Evolutionary conservation across 345 rosid species (phyloP), one percentile per base, ranked within the genome.

Genomic region (Citrus glauca): DNA sequence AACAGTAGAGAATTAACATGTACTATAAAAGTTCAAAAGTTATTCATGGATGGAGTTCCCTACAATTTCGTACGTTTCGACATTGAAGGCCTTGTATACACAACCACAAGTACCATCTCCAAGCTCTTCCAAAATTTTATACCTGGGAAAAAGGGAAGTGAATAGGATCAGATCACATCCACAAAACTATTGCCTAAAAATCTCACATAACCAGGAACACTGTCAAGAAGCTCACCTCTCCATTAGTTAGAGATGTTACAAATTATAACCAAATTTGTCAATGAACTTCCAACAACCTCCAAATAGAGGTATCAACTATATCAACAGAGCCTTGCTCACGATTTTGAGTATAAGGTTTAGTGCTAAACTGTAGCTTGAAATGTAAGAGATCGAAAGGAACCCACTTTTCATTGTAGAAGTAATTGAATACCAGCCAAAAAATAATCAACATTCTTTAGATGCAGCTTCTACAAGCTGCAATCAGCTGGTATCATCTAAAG

Each of bases 71-170:
- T 79, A 82, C 20, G 97, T 89, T 82, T 91, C 95, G 37, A 77
- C 82, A 83, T 91, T 91, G 74, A 93, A 77, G 74, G 97, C 98
- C 80, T 90, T 93, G 85, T 88, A 95, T 57, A 95, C 98, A 77
- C 92, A 81, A 83, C 97, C 98, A 80, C 98, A 95, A 24, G 98
- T 92, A 86, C 98, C 98, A 86, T 93, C 92, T 74, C 98, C 98
- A 76, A 95, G 92, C 89, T 95, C 98, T 85, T 90, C 93, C 69
- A 86, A 86, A 82, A 95, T 81, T 87, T 82, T 91, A 82, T 92
- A 95, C 85, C 98, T 95, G 86, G 56, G 32, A 67, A 56, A 74
- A 74, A 66, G 56, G 28, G 11, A 42, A 57, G 70, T 35, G 37
- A 61, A 79, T 65, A 65, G 25, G 25, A 50, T 24, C 50, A 42